Conservation (phyloP, 805 yeast genomes). For the Candida ipomoeae region DNA sequence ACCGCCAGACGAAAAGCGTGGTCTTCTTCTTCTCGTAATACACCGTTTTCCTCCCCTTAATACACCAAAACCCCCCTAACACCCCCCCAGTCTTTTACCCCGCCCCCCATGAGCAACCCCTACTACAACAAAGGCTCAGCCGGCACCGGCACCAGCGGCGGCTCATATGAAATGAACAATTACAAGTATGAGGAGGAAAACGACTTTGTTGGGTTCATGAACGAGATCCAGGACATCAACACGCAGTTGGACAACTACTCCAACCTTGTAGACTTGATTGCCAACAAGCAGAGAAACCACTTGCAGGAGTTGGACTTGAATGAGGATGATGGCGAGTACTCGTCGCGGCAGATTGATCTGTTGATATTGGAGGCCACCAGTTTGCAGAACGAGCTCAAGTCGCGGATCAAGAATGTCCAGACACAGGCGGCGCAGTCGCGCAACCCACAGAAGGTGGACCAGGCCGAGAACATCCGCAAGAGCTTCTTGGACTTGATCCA, state of each 20-base stretch:
- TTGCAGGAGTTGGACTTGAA: conserved; percentile 71
- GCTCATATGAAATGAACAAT: conserved; percentile 14
- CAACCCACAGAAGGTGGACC: conserved; percentile 80
- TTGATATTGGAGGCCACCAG: conserved; percentile 74
- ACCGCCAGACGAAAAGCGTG: neutral
- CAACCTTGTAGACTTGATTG: conserved; percentile 63
- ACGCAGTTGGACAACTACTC: conserved; percentile 66
- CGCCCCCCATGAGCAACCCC: conserved; percentile 33
- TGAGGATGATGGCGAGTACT: conserved; percentile 50
- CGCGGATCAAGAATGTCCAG: conserved; percentile 73
- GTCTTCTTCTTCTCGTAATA: neutral
- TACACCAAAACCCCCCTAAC: neutral
- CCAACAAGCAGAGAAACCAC: conserved; percentile 64
- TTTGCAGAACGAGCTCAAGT: conserved; percentile 70
- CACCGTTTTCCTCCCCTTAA: neutral
- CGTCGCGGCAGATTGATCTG: conserved; percentile 72
- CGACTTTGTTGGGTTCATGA: conserved; percentile 64
- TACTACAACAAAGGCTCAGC: conserved; percentile 16
- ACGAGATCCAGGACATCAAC: conserved; percentile 57
- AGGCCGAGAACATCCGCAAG: conserved; percentile 83
- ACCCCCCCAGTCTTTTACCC: no score
- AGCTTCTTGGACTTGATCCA: conserved; percentile 83
- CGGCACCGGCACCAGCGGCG: conserved; percentile 4
- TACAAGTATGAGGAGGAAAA: conserved; percentile 33
- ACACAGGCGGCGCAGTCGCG: conserved; percentile 51